Conservation (phyloP, 1,139 yeast genomes). For the Entelexis paramagnoliae region DNA sequence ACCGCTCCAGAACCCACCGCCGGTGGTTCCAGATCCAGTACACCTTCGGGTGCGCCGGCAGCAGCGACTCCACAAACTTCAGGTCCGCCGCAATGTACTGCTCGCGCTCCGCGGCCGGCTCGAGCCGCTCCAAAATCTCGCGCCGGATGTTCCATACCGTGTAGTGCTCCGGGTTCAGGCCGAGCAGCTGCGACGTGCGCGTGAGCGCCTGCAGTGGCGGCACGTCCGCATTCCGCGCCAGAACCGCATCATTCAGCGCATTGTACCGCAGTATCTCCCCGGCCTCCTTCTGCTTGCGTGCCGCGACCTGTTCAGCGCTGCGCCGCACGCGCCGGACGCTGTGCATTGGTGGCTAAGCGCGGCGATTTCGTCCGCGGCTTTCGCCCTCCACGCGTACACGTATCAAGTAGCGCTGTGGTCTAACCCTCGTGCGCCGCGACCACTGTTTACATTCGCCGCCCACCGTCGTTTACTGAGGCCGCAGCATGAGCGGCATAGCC, state of each 20-base stretch:
- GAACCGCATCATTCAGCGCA: conserved; percentile 38
- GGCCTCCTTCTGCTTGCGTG: conserved; percentile 40
- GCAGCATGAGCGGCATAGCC: too few species aligned
- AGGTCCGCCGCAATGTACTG: conserved; percentile 50
- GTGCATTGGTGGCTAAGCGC: conserved; percentile 38
- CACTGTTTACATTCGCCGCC: not conserved
- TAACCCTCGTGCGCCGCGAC: not conserved
- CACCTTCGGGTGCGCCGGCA: conserved; percentile 69
- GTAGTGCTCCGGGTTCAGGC: conserved; percentile 74
- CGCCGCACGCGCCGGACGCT: conserved; percentile 55
- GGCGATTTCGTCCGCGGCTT: too few species aligned
- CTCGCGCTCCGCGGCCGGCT: conserved; percentile 25
- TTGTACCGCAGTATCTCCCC: conserved; percentile 50
- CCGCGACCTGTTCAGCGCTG: conserved; percentile 44
- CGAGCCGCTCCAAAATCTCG: conserved; percentile 41
- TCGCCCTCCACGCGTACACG: too few species aligned
- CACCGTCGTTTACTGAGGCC: too few species aligned
- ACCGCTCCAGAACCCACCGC: conserved; percentile 58
- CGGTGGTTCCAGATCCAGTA: conserved; percentile 98
- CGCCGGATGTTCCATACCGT: conserved; percentile 86
- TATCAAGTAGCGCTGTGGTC: not conserved
- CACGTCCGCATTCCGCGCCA: conserved; percentile 14
- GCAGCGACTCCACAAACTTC: conserved; percentile 45
- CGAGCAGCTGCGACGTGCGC: conserved; percentile 47
- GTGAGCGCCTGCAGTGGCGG: conserved; percentile 37